Evolutionary conservation across 352 stramenopile genomes (phyloP).

Genomic region (Phytophthora cryptogea): DNA sequence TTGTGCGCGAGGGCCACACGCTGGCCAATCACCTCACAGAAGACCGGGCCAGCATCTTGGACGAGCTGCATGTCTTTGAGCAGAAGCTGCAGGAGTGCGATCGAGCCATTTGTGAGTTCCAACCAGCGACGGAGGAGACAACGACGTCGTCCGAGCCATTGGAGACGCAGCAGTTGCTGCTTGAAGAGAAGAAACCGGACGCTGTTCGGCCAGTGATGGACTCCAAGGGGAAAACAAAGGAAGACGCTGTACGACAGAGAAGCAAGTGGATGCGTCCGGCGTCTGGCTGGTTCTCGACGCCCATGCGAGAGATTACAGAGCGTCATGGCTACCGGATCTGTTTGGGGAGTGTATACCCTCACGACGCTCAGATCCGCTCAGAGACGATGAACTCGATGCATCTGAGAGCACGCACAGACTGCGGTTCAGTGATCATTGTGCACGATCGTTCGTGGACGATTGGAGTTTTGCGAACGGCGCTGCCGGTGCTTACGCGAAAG

Average conservation of each 20-base stretch:
- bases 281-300: constrained; percentile 84
- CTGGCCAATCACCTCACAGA: constrained; percentile 86
- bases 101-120: constrained; percentile 55
- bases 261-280: constrained; percentile 80
- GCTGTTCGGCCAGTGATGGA: constrained; percentile 1
- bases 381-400: constrained; percentile 70
- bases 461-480: constrained; percentile 59
- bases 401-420: constrained; percentile 55
- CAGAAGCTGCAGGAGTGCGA: constrained; percentile 83
- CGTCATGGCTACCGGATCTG: constrained; percentile 86
- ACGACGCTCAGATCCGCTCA: constrained; percentile 84
- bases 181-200: constrained; percentile 19
- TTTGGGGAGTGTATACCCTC: constrained; percentile 85
- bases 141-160: constrained; percentile 1
- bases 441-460: constrained; percentile 85
- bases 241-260: not conserved
- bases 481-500: constrained; percentile 56
- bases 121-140: constrained; percentile 17
- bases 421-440: constrained; percentile 82
- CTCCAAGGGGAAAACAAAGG: not conserved
- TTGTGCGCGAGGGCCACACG: constrained; percentile 77
- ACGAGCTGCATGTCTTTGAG: constrained; percentile 83
- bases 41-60: constrained; percentile 77
- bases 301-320: constrained; percentile 72
- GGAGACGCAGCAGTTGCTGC: constrained; percentile 29